Evolutionary conservation across 164 flowering plant genomes (phyloP).

Genomic region (Buxus sempervirens): DNA sequence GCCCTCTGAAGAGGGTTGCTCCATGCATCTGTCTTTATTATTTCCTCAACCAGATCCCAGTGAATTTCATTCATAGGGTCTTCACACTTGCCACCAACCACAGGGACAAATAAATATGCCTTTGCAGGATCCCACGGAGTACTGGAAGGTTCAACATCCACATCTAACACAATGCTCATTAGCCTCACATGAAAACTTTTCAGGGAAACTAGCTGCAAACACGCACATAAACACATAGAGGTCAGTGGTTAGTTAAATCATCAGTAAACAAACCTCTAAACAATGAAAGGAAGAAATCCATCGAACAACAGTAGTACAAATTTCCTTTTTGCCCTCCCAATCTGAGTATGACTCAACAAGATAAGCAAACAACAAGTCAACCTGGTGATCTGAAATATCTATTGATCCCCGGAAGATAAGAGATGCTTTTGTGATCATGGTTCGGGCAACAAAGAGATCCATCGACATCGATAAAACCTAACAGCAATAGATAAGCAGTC

Average conservation of each 20-base stretch:
- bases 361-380: constrained; percentile 19
- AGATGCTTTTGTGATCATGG: constrained; percentile 83
- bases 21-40: constrained; percentile 70
- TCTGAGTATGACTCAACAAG: background rate
- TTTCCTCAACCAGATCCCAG: constrained; percentile 68
- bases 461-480: constrained; percentile 98
- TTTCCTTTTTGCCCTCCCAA: too few species aligned
- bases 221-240: constrained; percentile 20
- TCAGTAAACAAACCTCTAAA: background rate
- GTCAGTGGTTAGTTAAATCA: background rate
- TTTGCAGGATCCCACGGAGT: constrained; percentile 99
- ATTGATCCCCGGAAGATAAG: constrained; percentile 70
- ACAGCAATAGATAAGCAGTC: constrained; percentile 6
- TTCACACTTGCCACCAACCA: constrained; percentile 39
- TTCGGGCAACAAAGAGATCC: constrained; percentile 97
- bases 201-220: constrained; percentile 69
- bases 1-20: constrained; percentile 93
- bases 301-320: too few species aligned
- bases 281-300: background rate
- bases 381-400: constrained; percentile 71
- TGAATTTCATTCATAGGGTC: constrained; percentile 64
- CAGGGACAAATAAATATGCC: constrained; percentile 90
- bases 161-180: constrained; percentile 98
- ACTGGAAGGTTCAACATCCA: constrained; percentile 96
- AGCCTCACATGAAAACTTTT: constrained; percentile 96